Evolutionary conservation across 2,329 filamentous ascomycete species (phyloP), one percentile per base, ranked within the genome.

Genomic region (Ciborinia camelliae): DNA sequence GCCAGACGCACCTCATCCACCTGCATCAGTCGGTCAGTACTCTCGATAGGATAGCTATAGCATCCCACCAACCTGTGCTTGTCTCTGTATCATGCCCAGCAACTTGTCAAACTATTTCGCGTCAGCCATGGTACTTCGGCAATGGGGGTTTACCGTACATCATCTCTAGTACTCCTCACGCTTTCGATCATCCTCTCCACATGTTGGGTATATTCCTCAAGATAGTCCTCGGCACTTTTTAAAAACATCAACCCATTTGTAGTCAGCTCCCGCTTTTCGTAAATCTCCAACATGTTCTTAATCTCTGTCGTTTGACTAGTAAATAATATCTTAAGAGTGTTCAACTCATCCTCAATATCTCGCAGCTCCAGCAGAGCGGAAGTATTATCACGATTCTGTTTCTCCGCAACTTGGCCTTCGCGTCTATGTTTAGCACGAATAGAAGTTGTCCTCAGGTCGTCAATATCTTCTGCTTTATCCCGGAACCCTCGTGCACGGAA

Each of bases 301-400:
- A 66, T 59, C 12, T 43, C 50, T n/a, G 9, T 41, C 39, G 28
- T 62, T 23, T 68, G 55, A 12, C 9, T 53, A 1, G 14, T 54
- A 12, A 67, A 64, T 8, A 66, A 48, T 0, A 15, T 51, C 51
- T 61, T 52, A 8, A 64, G 23, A n/a, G 55, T 67, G 12, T 64
- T 63, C 15, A 67, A 32, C 23, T 67, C 64, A 58, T 67, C 64
- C 20, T 66, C 66, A 23, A 66, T 59, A 39, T 64, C 64, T n/a
- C 64, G 26, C 1, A 66, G 51, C 20, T 66, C 66, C n/a, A 67
- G 30, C 1, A 66, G 43, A 15, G 64, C 55, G 23, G 61, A 66
- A n/a, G 52, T 67, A 10, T 66, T 67, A 8, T 67, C 66, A n/a
- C 61, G 41, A 39, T 64, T 67, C 37, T 67, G 66, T 8, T 54